Percentiles rank a stretch among this genome's conserved stretches.
phyloP scores from a whole-genome alignment of 164 flowering plant genomes.

The Berberis thunbergii region DNA sequence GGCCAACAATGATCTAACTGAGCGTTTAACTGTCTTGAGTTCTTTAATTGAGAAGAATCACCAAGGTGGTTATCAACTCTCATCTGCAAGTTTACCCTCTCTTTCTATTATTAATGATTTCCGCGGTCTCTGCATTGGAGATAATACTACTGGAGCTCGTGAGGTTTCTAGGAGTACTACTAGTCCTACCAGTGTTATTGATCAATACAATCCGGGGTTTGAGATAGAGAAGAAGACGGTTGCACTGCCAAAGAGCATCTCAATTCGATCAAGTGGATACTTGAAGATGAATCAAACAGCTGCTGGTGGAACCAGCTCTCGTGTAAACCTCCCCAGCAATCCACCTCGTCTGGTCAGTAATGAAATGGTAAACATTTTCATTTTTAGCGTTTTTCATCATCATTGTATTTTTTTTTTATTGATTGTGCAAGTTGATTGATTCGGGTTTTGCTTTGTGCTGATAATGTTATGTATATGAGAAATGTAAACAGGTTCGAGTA shows the following conservation, averaged over 20 bases:
- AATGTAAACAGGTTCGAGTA: slow-evolving; percentile 19
- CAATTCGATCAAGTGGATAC: slow-evolving; percentile 70
- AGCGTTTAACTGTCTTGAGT: slow-evolving; percentile 30
- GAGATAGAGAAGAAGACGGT: slow-evolving; percentile 26
- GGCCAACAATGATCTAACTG: slow-evolving; percentile 42
- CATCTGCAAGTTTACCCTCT: slow-evolving; percentile 7
- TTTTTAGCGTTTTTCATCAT: not conserved
- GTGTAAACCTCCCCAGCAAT: slow-evolving; percentile 13
- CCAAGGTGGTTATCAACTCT: slow-evolving; percentile 13
- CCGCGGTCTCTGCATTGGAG: slow-evolving; percentile 13
- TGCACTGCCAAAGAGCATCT: slow-evolving; percentile 78
- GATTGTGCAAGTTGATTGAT: not conserved
- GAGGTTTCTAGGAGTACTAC: slow-evolving; percentile 7
- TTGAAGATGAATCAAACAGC: slow-evolving; percentile 33
- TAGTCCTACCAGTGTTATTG: slow-evolving; percentile 57
- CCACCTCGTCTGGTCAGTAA: slow-evolving; percentile 17
- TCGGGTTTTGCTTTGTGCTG: not conserved
- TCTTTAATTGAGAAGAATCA: slow-evolving; percentile 11
- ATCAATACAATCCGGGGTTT: slow-evolving; percentile 4
- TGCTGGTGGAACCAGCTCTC: slow-evolving; percentile 7
- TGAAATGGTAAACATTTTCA: slow-evolving; percentile 19
- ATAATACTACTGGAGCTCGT: not conserved
- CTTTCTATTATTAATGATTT: slow-evolving; percentile 24
- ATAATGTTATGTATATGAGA: not conserved
- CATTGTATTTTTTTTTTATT: not conserved